phyloP scores from a whole-genome alignment of 345 rosid genomes.

The Cardamine chenopodiifolia region DNA sequence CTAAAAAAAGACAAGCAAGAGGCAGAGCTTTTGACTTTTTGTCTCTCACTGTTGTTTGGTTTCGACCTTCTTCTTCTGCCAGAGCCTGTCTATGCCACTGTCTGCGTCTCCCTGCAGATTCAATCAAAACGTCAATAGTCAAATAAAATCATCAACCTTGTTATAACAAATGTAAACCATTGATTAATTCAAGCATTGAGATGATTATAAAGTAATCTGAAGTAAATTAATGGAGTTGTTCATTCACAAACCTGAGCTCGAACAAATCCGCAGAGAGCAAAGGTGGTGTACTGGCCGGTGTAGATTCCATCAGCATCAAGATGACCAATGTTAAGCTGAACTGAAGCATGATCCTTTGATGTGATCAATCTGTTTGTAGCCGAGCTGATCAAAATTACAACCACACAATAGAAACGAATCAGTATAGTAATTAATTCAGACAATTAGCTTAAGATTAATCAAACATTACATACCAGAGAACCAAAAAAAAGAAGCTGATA shows the following conservation, averaged over 20 bases:
- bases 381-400: conserved; percentile 48
- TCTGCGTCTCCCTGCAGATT: conserved; percentile 67
- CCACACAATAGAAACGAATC: not conserved
- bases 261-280: conserved; percentile 70
- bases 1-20: conserved; percentile 9
- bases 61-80: conserved; percentile 51
- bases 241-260: conserved; percentile 62
- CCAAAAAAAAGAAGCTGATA: not conserved
- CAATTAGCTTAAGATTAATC: not conserved
- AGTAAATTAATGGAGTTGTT: not conserved
- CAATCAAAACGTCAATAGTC: not conserved
- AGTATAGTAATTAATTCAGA: not conserved
- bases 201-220: not conserved
- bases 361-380: conserved; percentile 76
- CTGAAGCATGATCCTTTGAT: conserved; percentile 72
- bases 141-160: not conserved
- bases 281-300: conserved; percentile 57
- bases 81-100: conserved; percentile 71
- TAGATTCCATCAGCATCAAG: conserved; percentile 60
- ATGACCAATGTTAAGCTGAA: conserved; percentile 70
- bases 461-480: not conserved
- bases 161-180: not conserved
- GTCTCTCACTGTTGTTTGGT: conserved; percentile 27
- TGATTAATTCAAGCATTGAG: not conserved
- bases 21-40: not conserved